Conservation (phyloP, 2,329 filamentous ascomycete genomes). For the Talaromyces islandicus region DNA sequence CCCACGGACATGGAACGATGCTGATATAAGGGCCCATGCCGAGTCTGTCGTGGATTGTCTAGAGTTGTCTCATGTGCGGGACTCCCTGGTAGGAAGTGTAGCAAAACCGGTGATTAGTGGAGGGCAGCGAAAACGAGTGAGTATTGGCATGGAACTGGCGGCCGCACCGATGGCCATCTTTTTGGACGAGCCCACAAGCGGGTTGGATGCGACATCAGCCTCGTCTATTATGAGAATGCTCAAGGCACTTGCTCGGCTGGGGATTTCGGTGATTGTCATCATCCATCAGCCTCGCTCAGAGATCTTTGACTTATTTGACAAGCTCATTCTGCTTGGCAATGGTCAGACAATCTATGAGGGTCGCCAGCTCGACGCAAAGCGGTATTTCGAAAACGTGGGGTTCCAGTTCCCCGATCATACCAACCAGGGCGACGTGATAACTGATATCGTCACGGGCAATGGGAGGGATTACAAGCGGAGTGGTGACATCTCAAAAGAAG, state of each 20-base stretch:
- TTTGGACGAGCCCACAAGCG: slow-evolving; percentile 50
- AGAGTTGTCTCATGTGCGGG: slow-evolving; percentile 2
- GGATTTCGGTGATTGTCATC: slow-evolving; percentile 54
- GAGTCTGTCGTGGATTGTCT: slow-evolving; percentile 25
- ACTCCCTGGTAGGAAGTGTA: slow-evolving; percentile 44
- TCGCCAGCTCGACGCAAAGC: slow-evolving; percentile 30
- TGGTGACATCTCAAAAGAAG: slow-evolving; percentile 4
- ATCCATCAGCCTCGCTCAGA: slow-evolving; percentile 57
- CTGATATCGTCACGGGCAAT: slow-evolving; percentile 50
- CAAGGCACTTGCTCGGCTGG: slow-evolving; percentile 48
- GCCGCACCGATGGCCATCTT: slow-evolving; percentile 53
- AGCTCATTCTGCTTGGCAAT: slow-evolving; percentile 50
- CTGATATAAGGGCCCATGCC: slow-evolving; percentile 49
- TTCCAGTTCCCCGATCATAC: slow-evolving; percentile 44
- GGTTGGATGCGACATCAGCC: slow-evolving; percentile 51
- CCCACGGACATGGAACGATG: slow-evolving; percentile 46
- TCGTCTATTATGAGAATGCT: slow-evolving; percentile 52
- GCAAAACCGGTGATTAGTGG: slow-evolving; percentile 50
- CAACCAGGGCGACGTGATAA: slow-evolving; percentile 54
- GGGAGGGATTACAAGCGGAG: slow-evolving; percentile 5
- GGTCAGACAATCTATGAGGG: slow-evolving; percentile 54
- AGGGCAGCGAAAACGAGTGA: slow-evolving; percentile 53
- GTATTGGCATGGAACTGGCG: slow-evolving; percentile 54
- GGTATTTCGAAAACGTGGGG: slow-evolving; percentile 49
- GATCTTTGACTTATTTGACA: slow-evolving; percentile 54